These are phyloP conservation scores for Plantago coronopus DNA, from an alignment of 305 asterid genomes.

Conservation along the genomic window DNA sequence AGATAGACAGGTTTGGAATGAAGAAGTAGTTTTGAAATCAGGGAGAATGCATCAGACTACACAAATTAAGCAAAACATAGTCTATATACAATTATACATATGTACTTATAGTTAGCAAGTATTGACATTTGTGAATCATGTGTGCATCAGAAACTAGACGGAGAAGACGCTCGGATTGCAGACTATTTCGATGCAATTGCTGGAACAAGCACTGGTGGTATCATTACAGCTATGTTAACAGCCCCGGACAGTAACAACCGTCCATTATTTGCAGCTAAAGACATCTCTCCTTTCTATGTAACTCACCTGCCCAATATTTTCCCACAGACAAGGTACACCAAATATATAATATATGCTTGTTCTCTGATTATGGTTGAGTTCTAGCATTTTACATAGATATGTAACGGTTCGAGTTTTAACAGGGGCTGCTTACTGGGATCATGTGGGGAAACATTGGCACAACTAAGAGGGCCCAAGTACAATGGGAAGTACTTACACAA, in stretches of 20 bases:
- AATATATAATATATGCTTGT: no score
- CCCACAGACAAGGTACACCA: constrained; percentile 23
- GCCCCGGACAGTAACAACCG: constrained; percentile 37
- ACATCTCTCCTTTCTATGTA: constrained; percentile 38
- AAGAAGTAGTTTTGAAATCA: no score
- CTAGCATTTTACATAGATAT: neutral
- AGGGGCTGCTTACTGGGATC: constrained; percentile 39
- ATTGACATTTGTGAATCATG: no score
- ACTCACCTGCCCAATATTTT: constrained; percentile 39
- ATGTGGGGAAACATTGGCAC: constrained; percentile 8
- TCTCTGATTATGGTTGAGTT: neutral
- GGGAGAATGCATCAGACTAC: no score
- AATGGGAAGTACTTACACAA: constrained; percentile 39
- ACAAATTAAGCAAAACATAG: no score
- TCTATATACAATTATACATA: no score
- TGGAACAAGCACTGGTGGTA: constrained; percentile 47
- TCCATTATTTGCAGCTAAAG: constrained; percentile 48
- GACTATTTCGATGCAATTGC: constrained; percentile 44
- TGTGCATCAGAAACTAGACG: constrained; percentile 32
- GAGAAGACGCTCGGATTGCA: constrained; percentile 40
- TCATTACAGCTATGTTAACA: constrained; percentile 35
- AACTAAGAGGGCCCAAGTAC: constrained; percentile 41
- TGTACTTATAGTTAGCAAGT: no score
- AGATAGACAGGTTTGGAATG: no score
- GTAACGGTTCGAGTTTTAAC: constrained; percentile 10